Base-by-base conservation (phyloP, 345 rosid genomes). In the Combretum micranthum region DNA sequence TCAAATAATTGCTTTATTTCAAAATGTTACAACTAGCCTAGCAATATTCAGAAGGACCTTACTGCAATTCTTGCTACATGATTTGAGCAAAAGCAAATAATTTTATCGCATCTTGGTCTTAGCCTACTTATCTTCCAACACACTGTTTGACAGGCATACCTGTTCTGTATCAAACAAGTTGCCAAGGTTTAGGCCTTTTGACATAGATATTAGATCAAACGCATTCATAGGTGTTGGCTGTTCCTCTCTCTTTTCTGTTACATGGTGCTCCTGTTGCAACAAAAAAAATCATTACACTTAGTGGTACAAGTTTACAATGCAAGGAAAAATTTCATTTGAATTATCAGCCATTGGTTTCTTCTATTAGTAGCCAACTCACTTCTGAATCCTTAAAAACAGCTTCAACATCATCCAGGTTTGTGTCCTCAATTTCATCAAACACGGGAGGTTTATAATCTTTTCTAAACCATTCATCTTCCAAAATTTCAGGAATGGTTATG, bases 191-290 rank as follows among this genome's bases (percentile, higher is more conserved):
- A 93, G 80, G 50, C 94, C 97, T 42, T 78, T 85, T 12, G 97
- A 93, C 96, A 93, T 79, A n/a, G 94, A 85, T 60, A 93, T 93
- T 59, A 93, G 71, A 69, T 89, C 97, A 52, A 93, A 93, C 15
- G 99, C 99, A 58, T 89, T 89, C 82, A 93, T 83, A 2, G 91
- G 76, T 1, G 72, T 68, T 26, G 99, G 99, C 64, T 77, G 87
- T 52, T 82, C 91, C 69, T 92, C 89, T 72, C 57, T 86, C 80
- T 81, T 88, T 69, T 92, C 96, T 7, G 79, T 89, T 53, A 93
- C 97, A 69, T 71, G 99, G 81, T 86, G 79, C 55, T 85, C 96
- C 99, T 93, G 73, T 62, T 46, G 47, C 60, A 64, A 55, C 43
- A 52, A 43, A 56, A 56, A 48, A 7, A 20, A 32, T 32, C 51